Base-by-base conservation (phyloP, 2,329 filamentous ascomycete species). In the Didymella glomerata region DNA sequence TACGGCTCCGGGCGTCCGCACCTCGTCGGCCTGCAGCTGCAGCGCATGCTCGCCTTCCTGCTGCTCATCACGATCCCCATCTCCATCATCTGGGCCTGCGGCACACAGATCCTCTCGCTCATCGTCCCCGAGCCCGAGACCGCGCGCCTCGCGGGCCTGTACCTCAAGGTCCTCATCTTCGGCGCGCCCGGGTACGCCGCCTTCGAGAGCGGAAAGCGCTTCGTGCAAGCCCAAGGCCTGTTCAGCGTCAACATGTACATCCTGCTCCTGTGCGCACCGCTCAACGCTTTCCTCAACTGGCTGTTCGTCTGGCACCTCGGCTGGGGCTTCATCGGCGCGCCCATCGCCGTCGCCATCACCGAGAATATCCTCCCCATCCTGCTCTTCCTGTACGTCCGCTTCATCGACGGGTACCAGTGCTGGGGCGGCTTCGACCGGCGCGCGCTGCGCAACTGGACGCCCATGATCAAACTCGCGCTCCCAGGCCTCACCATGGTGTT, bases 401-500 rank as follows among this genome's bases (percentile, higher is more conserved):
- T 90, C 70, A 76, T 92, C 24, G 85, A 87, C 55, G 91, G 91
- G 4, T 83, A 83, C 47, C 86, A 92, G 69, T 94, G 91, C 78
- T 95, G 91, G 91, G 89, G 89, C 59, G 91, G 91, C 2, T 90
- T 94, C 74, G 88, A 87, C n/a, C 81, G 78, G 58, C 85, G 86
- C 38, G 89, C 90, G 0, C 82, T 93, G 51, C 80, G 80, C 32
- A 94, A 94, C 72, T 95, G 91, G 91, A 82, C 83, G 1, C 89
- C 89, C 9, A 96, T 96, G 94, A 86, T 98, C 68, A 87, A 88
- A 47, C 88, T 98, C 36, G 92, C 94, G 0, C 81, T 97, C 13
- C 93, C 94, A 0, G 94, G 94, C 1, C 88, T 98, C 75, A 81
- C 97, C 65, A 97, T 97, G 93, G 90, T 98, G 2, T 88, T 96